A percentile compares a stretch with the other conserved stretches of the same genome.
These are phyloP conservation scores for Leccinum disarticulatum DNA, from an alignment of 768 basidiomycete genomes.

Conservation along the genomic window DNA sequence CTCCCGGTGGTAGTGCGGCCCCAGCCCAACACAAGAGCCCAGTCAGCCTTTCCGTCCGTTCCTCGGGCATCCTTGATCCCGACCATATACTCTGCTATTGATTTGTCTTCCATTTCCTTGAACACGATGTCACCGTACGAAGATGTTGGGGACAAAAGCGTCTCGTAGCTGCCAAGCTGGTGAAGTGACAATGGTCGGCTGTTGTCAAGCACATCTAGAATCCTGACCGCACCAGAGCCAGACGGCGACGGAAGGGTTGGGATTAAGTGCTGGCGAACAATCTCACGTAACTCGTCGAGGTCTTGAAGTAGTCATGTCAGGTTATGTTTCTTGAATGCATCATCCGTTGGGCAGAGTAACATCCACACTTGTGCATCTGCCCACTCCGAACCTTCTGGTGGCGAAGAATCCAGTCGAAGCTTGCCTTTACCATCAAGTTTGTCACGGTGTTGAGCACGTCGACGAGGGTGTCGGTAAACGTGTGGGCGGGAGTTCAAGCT, in stretches of 20 bases:
- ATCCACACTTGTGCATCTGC: slow-evolving; percentile 67
- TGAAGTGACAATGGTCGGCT: slow-evolving; percentile 73
- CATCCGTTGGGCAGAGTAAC: slow-evolving; percentile 86
- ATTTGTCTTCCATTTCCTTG: slow-evolving; percentile 47
- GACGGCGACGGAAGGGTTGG: slow-evolving; percentile 38
- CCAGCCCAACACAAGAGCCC: slow-evolving; percentile 67
- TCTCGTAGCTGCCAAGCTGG: slow-evolving; percentile 71
- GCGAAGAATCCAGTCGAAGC: slow-evolving; percentile 86
- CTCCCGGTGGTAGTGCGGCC: slow-evolving; percentile 73
- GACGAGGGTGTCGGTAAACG: slow-evolving; percentile 58
- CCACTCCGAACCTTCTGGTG: slow-evolving; percentile 71
- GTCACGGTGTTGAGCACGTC: slow-evolving; percentile 87
- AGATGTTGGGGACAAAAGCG: slow-evolving; percentile 64
- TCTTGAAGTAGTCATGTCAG: slow-evolving; percentile 70
- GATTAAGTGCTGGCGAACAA: slow-evolving; percentile 79
- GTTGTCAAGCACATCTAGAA: slow-evolving; percentile 48
- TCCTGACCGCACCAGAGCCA: slow-evolving; percentile 23
- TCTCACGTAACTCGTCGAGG: slow-evolving; percentile 46
- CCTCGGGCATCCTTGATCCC: slow-evolving; percentile 75
- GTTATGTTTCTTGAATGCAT: slow-evolving; percentile 87
- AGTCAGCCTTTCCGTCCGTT: slow-evolving; percentile 59
- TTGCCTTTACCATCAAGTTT: slow-evolving; percentile 77
- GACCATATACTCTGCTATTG: slow-evolving; percentile 50
- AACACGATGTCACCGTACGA: slow-evolving; percentile 86
- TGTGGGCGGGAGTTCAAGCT: slow-evolving; percentile 25